Conservation (phyloP, 805 yeast genomes). For the Starmerella bacillaris region DNA sequence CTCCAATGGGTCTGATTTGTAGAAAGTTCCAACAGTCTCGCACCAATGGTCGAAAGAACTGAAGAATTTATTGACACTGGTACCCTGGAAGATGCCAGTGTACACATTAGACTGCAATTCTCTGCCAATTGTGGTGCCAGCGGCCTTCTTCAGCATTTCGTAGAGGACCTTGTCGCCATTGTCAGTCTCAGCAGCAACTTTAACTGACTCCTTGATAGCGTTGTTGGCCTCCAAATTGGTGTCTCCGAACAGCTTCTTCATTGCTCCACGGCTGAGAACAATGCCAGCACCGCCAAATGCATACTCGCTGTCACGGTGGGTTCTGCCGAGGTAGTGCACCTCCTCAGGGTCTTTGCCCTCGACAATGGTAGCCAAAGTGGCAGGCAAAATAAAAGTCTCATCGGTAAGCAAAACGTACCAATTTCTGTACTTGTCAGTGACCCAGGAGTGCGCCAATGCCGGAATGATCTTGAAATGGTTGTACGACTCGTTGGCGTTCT, state of each 20-base stretch:
- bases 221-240: conserved; percentile 4
- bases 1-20: conserved; percentile 20
- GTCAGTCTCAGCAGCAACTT: conserved; percentile 16
- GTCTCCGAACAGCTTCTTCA: conserved; percentile 18
- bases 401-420: conserved; percentile 26
- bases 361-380: conserved; percentile 18
- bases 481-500: conserved; percentile 21
- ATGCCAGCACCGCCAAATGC: conserved; percentile 28
- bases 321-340: conserved; percentile 21
- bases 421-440: conserved; percentile 16
- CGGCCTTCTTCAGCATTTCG: conserved; percentile 13
- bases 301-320: conserved; percentile 15
- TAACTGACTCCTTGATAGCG: conserved; percentile 14
- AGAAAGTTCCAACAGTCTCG: conserved; percentile 20
- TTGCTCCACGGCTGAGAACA: conserved; percentile 21
- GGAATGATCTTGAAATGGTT: conserved; percentile 26
- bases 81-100: conserved; percentile 20
- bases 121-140: conserved; percentile 10
- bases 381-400: conserved; percentile 20
- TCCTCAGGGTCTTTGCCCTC: conserved; percentile 17
- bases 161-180: conserved; percentile 25
- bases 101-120: conserved; percentile 3
- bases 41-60: conserved; percentile 19
- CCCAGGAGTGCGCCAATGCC: conserved; percentile 23
- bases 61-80: conserved; percentile 14